Base-by-base conservation (phyloP, 2,329 filamentous ascomycete genomes). In the Fusarium haematococcum region DNA sequence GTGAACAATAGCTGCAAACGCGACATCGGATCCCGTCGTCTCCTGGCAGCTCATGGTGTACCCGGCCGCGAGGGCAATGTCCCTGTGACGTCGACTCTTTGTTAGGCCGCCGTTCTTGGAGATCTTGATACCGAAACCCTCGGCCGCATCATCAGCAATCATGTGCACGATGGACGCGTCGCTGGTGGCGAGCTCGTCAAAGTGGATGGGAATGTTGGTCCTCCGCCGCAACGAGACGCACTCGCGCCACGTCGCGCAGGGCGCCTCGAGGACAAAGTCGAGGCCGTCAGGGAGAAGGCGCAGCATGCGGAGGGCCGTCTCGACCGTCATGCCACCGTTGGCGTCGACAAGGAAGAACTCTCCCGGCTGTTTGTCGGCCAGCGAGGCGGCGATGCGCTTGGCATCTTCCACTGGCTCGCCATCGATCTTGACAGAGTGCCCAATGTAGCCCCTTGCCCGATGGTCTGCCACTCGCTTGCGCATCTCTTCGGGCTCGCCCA, bases 321-420 rank as follows among this genome's bases (percentile, higher is more conserved):
- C 74, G 23, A 77, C 70, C 1, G 72, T 68, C 63, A 76, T 61
- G 4, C 67, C 61, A 11, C 74, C 58, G 27, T 76, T 77, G 30
- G 67, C 64, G 23, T 77, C 71, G 6, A 76, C 64, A 2, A 74
- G 56, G 48, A 75, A 76, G 74, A 74, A 74, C 58, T 77, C 74
- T 5, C 67, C 64, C 3, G 56, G 61, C 18, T 69, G 33, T 16
- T 72, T 75, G 23, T 74, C 70, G 1, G 65, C 64, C 11, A 77
- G 56, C 0, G 73, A 72, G 8, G 68, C 75, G 30, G 61, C 20
- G 30, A 77, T 76, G 14, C 73, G 63, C 11, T 54, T 54, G 18
- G 68, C 73, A 30, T 77, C 66, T 10, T 52, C 48, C 3, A 23
- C 59, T 3, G 72, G 66, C 18, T 74, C 72, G 25, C 72, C 65